phyloP scores from a whole-genome alignment of 345 rosid genomes.

The Rhizophora apiculata region DNA sequence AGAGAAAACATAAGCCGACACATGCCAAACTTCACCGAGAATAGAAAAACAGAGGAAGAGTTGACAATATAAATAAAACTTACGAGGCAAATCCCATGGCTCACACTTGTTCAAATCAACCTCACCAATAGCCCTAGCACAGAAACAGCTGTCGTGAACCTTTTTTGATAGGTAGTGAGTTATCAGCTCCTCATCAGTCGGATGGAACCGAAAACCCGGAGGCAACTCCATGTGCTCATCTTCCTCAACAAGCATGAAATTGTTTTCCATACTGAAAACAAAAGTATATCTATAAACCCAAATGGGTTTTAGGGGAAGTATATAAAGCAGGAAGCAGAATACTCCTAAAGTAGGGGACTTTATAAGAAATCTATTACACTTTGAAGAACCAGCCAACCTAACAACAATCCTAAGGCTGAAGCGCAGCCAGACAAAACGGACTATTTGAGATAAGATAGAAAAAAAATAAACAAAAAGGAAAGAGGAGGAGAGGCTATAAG shows the following conservation, averaged over 20 bases:
- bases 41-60: neutral
- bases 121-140: slow-evolving; percentile 52
- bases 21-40: neutral
- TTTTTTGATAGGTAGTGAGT: slow-evolving; percentile 49
- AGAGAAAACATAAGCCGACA: neutral
- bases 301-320: neutral
- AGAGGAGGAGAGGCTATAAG: no score
- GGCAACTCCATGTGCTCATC: slow-evolving; percentile 45
- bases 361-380: neutral
- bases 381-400: neutral
- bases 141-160: slow-evolving; percentile 37
- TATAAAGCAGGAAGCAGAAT: neutral
- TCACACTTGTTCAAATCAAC: slow-evolving; percentile 67
- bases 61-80: neutral
- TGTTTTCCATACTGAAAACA: slow-evolving; percentile 33
- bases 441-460: neutral
- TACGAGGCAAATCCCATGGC: slow-evolving; percentile 71
- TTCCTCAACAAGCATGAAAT: slow-evolving; percentile 3
- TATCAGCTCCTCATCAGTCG: slow-evolving; percentile 59
- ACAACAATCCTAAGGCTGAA: neutral
- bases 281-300: neutral
- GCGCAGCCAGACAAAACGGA: neutral
- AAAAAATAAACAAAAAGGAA: neutral
- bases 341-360: neutral
- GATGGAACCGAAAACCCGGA: slow-evolving; percentile 63